Evolutionary conservation across 495 filamentous ascomycete species (phyloP).

Genomic region (Aspergillus bertholletiae): DNA sequence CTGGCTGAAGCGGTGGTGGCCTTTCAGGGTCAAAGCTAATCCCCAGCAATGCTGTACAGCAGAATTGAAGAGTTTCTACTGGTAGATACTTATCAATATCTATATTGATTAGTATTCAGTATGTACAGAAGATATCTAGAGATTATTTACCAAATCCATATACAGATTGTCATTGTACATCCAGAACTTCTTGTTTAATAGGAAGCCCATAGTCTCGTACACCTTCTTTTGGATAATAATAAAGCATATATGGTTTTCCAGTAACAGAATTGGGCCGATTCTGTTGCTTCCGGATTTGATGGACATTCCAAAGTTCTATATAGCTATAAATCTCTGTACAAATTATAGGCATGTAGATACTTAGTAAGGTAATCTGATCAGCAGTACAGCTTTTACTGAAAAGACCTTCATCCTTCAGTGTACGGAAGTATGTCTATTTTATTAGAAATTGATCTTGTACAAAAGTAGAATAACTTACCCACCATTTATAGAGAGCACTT

Average conservation of each 20-base stretch:
- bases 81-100: constrained; percentile 8
- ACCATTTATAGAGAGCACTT: no score
- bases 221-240: constrained; percentile 11
- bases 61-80: background rate
- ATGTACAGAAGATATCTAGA: background rate
- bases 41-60: background rate
- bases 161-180: constrained; percentile 6
- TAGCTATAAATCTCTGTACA: constrained; percentile 11
- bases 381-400: constrained; percentile 6
- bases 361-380: constrained; percentile 16
- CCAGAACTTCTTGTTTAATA: constrained; percentile 3
- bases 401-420: constrained; percentile 8
- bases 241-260: constrained; percentile 19
- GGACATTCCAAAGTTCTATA: constrained; percentile 15
- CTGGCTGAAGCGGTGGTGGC: background rate
- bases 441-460: background rate
- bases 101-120: background rate
- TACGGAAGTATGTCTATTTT: constrained; percentile 12
- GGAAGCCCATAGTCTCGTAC: constrained; percentile 12
- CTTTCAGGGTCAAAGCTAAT: constrained; percentile 2
- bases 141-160: constrained; percentile 1
- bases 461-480: constrained; percentile 3
- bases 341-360: constrained; percentile 18
- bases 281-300: constrained; percentile 15
- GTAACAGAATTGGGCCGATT: constrained; percentile 11